These are phyloP conservation scores for Boletus tomentosulus DNA, from an alignment of 768 basidiomycete genomes.

Conservation along the genomic window DNA sequence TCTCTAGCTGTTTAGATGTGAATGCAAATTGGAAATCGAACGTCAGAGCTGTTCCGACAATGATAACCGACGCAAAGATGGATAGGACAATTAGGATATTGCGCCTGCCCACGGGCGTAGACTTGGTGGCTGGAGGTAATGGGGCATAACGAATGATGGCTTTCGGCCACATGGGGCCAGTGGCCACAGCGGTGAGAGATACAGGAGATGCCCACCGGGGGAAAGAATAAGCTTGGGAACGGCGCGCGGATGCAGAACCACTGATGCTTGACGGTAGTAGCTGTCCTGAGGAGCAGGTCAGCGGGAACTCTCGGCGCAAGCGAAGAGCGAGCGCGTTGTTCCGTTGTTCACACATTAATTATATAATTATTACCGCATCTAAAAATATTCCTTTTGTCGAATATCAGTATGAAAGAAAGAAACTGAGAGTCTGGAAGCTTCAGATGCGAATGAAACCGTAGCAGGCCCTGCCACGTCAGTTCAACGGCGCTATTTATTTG, in stretches of 20 bases:
- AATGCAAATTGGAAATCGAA: conserved; percentile 10
- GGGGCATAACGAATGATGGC: conserved; percentile 8
- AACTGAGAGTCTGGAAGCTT: too few species aligned
- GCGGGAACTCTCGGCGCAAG: too few species aligned
- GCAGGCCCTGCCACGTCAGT: too few species aligned
- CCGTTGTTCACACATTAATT: too few species aligned
- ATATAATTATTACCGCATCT: too few species aligned
- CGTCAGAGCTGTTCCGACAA: conserved; percentile 8
- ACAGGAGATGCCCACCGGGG: conserved; percentile 7
- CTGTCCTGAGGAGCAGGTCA: too few species aligned
- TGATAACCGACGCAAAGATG: conserved; percentile 4
- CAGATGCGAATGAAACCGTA: too few species aligned
- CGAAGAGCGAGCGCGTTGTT: too few species aligned
- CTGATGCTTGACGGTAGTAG: too few species aligned
- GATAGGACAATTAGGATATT: conserved; percentile 5
- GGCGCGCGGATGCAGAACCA: neutral
- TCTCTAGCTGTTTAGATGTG: conserved; percentile 4
- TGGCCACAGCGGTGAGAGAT: neutral
- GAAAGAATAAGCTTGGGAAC: neutral
- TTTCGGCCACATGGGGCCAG: conserved; percentile 14
- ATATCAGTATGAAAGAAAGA: too few species aligned
- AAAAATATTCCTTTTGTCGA: too few species aligned
- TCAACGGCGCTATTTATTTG: too few species aligned
- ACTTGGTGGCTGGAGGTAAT: conserved; percentile 7
- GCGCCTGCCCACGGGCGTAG: conserved; percentile 2